Evolutionary conservation across 202 grass and related monocot genomes (phyloP), one percentile per base, ranked within the genome.

Genomic region (Thinopyrum obtusiflorum): DNA sequence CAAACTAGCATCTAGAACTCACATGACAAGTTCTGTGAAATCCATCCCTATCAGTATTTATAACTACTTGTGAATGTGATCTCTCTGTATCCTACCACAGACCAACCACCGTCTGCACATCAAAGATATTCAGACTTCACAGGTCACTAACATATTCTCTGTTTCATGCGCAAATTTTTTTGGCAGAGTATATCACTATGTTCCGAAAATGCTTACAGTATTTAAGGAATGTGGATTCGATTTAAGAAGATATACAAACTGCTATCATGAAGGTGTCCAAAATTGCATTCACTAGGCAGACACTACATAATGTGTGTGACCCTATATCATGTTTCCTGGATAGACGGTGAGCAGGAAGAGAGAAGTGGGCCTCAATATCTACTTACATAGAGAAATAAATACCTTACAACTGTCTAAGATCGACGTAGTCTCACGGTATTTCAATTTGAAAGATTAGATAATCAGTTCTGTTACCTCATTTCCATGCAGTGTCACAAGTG

Each of bases 401-500:
- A 59, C 25, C 36, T 11, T 6, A 68, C 26, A 0, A 1, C 20
- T 40, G 55, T 18, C 9, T 49, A 68, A 0, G 1, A 65, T 51
- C 18, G 10, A 67, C 2, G 10, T 20, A 80, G 69, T 53, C 18
- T 62, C 17, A 76, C 29, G 78, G 29, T n/a, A 11, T 84, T 70
- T 18, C 76, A 70, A 53, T 49, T 62, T 61, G 12, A 7, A 80
- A 87, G 44, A 82, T 40, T 29, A 28, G 11, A 78, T 74, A 35
- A 73, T 53, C 80, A 61, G 12, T 31, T 77, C 3, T 80, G 25
- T 53, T 88, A 98, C 95, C 93, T 91, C 96, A 71, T 98, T 96
- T 63, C 92, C 97, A 65, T 98, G 97, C 80, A 98, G 69, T 65
- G 68, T 94, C 79, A 98, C 97, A 14, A 98, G 93, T 70, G 97